A percentile compares a stretch with the other conserved stretches of the same genome.
phyloP scores from a whole-genome alignment of 352 stramenopile genomes.

The Pythium plurisporium region DNA sequence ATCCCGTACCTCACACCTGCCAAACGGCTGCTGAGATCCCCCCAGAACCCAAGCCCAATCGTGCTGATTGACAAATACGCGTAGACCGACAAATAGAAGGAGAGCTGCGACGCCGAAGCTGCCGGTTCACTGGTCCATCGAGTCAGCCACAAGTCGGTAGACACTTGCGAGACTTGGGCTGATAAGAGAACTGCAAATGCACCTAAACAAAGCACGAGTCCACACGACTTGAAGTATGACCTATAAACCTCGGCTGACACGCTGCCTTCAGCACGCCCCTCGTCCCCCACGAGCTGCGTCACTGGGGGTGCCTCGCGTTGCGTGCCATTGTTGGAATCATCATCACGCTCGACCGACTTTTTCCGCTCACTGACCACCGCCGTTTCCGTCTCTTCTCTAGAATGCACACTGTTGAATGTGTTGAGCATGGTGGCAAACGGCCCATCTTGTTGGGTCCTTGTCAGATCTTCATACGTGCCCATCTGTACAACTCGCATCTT shows the following conservation, averaged over 20 bases:
- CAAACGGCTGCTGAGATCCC: slow-evolving; percentile 41
- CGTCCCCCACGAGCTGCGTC: slow-evolving; percentile 38
- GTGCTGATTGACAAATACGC: slow-evolving; percentile 50
- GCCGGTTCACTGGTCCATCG: slow-evolving; percentile 39
- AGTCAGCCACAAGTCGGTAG: slow-evolving; percentile 65
- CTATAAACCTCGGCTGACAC: slow-evolving; percentile 34
- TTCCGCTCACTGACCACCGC: background rate
- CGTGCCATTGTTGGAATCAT: background rate
- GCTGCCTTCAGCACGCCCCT: slow-evolving; percentile 37
- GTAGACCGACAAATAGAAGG: slow-evolving; percentile 52
- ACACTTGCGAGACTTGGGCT: slow-evolving; percentile 45
- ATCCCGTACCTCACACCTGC: slow-evolving; percentile 42
- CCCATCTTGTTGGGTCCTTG: slow-evolving; percentile 29
- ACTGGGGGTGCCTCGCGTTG: background rate
- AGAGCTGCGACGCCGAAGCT: slow-evolving; percentile 22
- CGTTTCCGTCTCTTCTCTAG: background rate
- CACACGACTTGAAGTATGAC: slow-evolving; percentile 52
- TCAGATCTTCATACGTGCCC: slow-evolving; percentile 54
- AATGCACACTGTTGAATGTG: slow-evolving; percentile 3
- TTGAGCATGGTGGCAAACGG: slow-evolving; percentile 42
- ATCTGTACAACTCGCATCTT: slow-evolving; percentile 58
- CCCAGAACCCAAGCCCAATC: slow-evolving; percentile 44
- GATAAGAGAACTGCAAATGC: slow-evolving; percentile 34
- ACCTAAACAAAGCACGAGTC: slow-evolving; percentile 28
- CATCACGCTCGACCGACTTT: background rate